Evolutionary conservation across 192 early-diverging fungal genomes (phyloP).

Genomic region (Neocallimastix lanati): DNA sequence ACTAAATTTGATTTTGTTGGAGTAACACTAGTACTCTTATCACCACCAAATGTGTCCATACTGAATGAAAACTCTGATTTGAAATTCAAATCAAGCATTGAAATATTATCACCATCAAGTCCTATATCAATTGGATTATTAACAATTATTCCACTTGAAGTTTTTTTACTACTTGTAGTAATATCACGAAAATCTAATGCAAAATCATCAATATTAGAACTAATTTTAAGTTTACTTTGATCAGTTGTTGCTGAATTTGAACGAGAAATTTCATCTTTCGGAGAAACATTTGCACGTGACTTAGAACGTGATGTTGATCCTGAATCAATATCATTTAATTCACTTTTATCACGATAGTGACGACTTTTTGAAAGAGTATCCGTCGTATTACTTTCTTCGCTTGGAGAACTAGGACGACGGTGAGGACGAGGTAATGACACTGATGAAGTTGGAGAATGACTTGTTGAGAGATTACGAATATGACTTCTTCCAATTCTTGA

Average conservation of each 20-base stretch:
- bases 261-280: background rate
- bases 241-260: background rate
- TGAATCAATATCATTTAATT: background rate
- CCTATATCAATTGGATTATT: background rate
- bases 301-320: background rate
- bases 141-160: background rate
- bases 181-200: background rate
- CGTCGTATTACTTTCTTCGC: background rate
- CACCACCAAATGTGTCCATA: background rate
- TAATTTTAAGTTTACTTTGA: background rate
- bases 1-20: background rate
- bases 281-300: background rate
- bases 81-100: background rate
- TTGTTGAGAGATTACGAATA: background rate
- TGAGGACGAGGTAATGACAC: background rate
- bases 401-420: background rate
- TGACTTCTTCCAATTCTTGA: background rate
- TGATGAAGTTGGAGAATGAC: background rate
- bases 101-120: background rate
- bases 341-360: background rate
- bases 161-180: background rate
- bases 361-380: background rate
- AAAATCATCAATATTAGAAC: background rate
- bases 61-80: background rate
- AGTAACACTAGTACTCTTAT: background rate